Percentiles rank a stretch among this genome's conserved stretches.
Evolutionary conservation across 1,284 basidiomycete genomes (phyloP).

Genomic region (Cystobasidium pallidum): DNA sequence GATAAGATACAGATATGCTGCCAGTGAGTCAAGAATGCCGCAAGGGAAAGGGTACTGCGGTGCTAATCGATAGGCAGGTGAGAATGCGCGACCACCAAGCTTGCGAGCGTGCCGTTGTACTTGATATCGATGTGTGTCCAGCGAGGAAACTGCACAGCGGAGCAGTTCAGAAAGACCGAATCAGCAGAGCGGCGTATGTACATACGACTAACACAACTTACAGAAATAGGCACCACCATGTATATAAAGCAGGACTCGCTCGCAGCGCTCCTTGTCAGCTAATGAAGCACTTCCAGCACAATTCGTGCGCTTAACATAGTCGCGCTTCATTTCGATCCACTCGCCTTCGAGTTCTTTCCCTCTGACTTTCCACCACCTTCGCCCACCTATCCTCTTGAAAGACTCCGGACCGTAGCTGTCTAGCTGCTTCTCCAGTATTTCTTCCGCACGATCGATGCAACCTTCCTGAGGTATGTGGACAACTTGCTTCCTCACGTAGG

Average conservation of each 20-base stretch:
- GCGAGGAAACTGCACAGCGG: conserved; percentile 49
- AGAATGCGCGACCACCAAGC: conserved; percentile 57
- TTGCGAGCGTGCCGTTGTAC: conserved; percentile 58
- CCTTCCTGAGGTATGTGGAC: conserved; percentile 55
- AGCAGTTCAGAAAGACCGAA: not conserved
- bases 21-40: conserved; percentile 66
- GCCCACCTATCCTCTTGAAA: conserved; percentile 54
- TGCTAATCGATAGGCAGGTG: conserved; percentile 56
- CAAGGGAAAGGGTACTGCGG: conserved; percentile 98
- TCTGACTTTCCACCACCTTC: conserved; percentile 51
- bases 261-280: conserved; percentile 41
- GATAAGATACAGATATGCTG: conserved; percentile 66
- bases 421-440: conserved; percentile 56
- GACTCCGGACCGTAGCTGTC: conserved; percentile 53
- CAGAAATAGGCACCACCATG: conserved; percentile 52
- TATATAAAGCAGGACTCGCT: conserved; percentile 58
- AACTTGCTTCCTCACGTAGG: conserved; percentile 56
- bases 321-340: conserved; percentile 58
- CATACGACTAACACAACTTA: not conserved
- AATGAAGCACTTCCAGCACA: conserved; percentile 30
- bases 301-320: conserved; percentile 54
- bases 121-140: conserved; percentile 58
- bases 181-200: conserved; percentile 46
- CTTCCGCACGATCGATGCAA: conserved; percentile 55
- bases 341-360: conserved; percentile 52